Evolutionary conservation across 768 basidiomycete species (phyloP).

Genomic region (Tulasnella sp.): DNA sequence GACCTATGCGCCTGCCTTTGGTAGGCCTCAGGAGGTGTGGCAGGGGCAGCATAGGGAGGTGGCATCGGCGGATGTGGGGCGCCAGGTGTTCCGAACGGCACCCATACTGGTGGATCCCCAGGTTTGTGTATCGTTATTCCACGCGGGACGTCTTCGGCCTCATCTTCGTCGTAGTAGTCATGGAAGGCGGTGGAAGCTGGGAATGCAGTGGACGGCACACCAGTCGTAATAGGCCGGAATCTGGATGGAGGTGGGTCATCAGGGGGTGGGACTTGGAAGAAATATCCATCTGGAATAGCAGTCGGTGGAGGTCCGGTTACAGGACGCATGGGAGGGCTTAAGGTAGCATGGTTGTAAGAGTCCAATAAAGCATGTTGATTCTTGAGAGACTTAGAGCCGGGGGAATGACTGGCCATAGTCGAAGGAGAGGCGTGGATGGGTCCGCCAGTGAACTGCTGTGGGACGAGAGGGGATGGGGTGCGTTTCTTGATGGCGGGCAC

Average conservation of each 20-base stretch:
- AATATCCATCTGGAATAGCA: conserved; percentile 19
- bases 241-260: not conserved
- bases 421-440: conserved; percentile 18
- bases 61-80: conserved; percentile 13
- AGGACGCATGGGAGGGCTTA: not conserved
- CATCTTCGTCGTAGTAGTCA: not conserved
- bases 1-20: not conserved
- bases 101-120: conserved; percentile 19
- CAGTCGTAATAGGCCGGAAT: not conserved
- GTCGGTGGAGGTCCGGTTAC: not conserved
- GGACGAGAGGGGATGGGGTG: conserved; percentile 20
- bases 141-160: not conserved
- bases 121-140: conserved; percentile 30
- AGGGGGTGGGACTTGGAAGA: not conserved
- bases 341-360: not conserved
- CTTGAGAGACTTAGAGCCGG: conserved; percentile 3
- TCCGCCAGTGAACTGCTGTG: not conserved
- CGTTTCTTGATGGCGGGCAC: not conserved
- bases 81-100: conserved; percentile 8
- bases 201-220: not conserved
- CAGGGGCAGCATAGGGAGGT: not conserved
- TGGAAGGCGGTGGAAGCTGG: not conserved
- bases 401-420: conserved; percentile 13
- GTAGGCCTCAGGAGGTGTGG: conserved; percentile 1
- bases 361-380: conserved; percentile 30